Percentiles rank a stretch among this genome's conserved stretches.
Evolutionary conservation across 768 basidiomycete genomes (phyloP).

Genomic region (Amanita polypyramis): DNA sequence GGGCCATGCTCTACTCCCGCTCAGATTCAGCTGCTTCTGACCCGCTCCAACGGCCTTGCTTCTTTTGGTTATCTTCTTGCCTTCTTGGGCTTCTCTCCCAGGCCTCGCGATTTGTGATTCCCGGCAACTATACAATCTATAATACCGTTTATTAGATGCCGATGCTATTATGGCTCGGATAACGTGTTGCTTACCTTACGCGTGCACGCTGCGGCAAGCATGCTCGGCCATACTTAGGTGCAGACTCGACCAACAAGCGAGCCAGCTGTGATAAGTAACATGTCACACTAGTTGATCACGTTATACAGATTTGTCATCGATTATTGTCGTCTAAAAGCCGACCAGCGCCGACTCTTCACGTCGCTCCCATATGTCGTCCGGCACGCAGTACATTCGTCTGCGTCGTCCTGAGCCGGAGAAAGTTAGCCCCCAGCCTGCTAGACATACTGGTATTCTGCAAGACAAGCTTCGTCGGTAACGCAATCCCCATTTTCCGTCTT

Average conservation of each 20-base stretch:
- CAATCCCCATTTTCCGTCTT: not conserved
- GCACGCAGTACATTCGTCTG: constrained; percentile 37
- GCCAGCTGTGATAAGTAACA: too few relatives aligned
- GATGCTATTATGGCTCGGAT: not conserved
- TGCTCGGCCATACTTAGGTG: too few relatives aligned
- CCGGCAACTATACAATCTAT: not conserved
- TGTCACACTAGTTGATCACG: not conserved
- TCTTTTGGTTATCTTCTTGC: constrained; percentile 9
- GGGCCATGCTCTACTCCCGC: constrained; percentile 10
- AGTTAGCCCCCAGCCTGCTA: constrained; percentile 18
- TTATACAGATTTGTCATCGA: not conserved
- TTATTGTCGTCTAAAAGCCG: not conserved
- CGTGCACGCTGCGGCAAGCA: not conserved
- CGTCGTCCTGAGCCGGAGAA: constrained; percentile 31
- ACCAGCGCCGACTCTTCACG: not conserved
- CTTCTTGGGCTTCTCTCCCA: constrained; percentile 6
- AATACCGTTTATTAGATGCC: not conserved
- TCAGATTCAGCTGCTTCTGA: constrained; percentile 5
- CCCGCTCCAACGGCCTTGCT: constrained; percentile 6
- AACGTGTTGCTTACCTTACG: not conserved
- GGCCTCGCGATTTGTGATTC: not conserved
- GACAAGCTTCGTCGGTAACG: constrained; percentile 66
- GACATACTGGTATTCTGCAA: constrained; percentile 66
- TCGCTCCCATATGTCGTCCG: constrained; percentile 17
- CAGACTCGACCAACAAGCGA: too few relatives aligned